Evolutionary conservation across 768 basidiomycete genomes (phyloP).

Genomic region (Mycena crocata): DNA sequence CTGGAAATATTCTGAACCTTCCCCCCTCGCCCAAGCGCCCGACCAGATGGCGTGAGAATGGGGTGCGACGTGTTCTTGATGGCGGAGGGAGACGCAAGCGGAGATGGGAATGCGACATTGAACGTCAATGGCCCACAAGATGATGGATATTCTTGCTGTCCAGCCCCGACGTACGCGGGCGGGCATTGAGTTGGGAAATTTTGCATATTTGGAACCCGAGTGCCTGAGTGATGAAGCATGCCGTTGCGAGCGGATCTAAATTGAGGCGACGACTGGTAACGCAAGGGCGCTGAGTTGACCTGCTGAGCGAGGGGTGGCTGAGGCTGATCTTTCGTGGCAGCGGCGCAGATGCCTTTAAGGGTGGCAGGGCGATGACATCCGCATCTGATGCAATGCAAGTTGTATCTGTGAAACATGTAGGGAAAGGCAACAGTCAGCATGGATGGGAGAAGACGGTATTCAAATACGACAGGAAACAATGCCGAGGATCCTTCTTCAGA

Average conservation of each 20-base stretch:
- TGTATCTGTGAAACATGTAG: slow-evolving; percentile 73
- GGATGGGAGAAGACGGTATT: slow-evolving; percentile 17
- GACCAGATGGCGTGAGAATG: slow-evolving; percentile 85
- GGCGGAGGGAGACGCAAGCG: slow-evolving; percentile 18
- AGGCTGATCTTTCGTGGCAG: slow-evolving; percentile 38
- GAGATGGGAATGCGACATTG: slow-evolving; percentile 23
- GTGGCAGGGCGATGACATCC: slow-evolving; percentile 65
- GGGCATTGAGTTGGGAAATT: slow-evolving; percentile 16
- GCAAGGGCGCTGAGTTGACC: slow-evolving; percentile 9
- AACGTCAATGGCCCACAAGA: background rate
- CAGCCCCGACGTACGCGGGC: slow-evolving; percentile 1
- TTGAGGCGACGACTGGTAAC: slow-evolving; percentile 27
- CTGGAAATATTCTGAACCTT: slow-evolving; percentile 82
- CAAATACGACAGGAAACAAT: slow-evolving; percentile 22
- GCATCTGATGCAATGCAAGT: slow-evolving; percentile 81
- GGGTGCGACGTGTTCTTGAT: slow-evolving; percentile 25
- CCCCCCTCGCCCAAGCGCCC: slow-evolving; percentile 80
- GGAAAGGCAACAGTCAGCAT: slow-evolving; percentile 63
- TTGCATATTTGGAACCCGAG: slow-evolving; percentile 16
- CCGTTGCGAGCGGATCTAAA: slow-evolving; percentile 24
- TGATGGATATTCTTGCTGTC: slow-evolving; percentile 6
- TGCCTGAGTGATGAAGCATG: slow-evolving; percentile 25
- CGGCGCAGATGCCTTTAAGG: slow-evolving; percentile 42
- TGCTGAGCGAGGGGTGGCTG: slow-evolving; percentile 38
- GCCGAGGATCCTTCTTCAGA: slow-evolving; percentile 26